Evolutionary conservation across 768 basidiomycete genomes (phyloP).

Genomic region (Clitopilus passeckerianus): DNA sequence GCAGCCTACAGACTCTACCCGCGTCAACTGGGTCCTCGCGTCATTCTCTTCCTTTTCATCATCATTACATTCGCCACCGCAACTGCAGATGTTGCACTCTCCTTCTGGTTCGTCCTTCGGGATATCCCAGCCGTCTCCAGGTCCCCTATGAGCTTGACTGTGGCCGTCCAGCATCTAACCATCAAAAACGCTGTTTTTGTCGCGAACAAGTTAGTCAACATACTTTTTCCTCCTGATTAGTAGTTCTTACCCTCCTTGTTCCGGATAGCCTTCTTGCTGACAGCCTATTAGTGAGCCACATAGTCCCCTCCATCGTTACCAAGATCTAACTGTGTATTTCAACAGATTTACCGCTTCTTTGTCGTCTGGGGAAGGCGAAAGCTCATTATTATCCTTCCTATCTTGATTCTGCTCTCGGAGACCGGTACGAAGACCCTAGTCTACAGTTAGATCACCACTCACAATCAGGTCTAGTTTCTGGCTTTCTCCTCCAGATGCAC

Average conservation of each 20-base stretch:
- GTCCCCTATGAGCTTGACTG: background rate
- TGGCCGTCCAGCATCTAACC: background rate
- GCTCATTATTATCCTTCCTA: slow-evolving; percentile 20
- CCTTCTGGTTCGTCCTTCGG: slow-evolving; percentile 23
- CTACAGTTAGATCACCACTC: too few relatives aligned
- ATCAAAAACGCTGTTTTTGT: slow-evolving; percentile 1
- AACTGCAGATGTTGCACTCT: slow-evolving; percentile 26
- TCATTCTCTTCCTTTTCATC: slow-evolving; percentile 24
- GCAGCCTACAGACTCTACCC: slow-evolving; percentile 27
- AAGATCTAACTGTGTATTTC: background rate
- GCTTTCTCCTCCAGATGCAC: slow-evolving; percentile 9
- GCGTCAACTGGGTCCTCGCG: slow-evolving; percentile 17
- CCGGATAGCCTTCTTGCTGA: slow-evolving; percentile 1
- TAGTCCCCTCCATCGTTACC: too few relatives aligned
- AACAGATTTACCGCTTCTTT: slow-evolving; percentile 27
- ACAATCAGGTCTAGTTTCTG: slow-evolving; percentile 14
- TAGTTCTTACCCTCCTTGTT: background rate
- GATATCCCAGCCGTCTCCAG: slow-evolving; percentile 10
- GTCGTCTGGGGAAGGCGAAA: slow-evolving; percentile 28
- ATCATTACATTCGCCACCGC: slow-evolving; percentile 31
- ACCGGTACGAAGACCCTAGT: slow-evolving; percentile 17
- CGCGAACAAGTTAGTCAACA: slow-evolving; percentile 2
- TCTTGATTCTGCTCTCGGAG: slow-evolving; percentile 23
- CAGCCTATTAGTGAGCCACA: background rate
- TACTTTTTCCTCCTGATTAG: background rate